These are phyloP conservation scores for Malus sieversii DNA, from an alignment of 306 rosid species.

Conservation along the genomic window DNA sequence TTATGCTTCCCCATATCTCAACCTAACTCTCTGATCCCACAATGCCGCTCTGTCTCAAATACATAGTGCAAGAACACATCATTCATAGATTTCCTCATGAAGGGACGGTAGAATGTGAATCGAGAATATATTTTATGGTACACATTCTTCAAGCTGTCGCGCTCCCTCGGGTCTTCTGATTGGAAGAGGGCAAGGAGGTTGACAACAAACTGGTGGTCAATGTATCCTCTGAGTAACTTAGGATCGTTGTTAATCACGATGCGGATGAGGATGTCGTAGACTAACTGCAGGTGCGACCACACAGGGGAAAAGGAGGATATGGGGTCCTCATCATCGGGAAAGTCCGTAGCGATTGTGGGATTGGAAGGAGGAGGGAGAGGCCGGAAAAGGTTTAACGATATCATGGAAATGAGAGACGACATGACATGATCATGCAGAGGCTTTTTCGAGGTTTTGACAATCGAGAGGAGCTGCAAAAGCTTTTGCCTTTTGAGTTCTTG, in stretches of 20 bases:
- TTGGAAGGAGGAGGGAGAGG: constrained; percentile 72
- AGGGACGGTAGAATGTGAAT: constrained; percentile 40
- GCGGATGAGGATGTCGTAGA: constrained; percentile 55
- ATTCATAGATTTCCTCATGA: constrained; percentile 76
- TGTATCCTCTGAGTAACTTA: constrained; percentile 22
- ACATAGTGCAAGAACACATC: constrained; percentile 54
- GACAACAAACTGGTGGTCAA: constrained; percentile 42
- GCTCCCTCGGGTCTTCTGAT: constrained; percentile 74
- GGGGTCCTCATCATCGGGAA: constrained; percentile 56
- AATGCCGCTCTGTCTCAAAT: constrained; percentile 55
- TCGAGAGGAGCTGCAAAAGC: constrained; percentile 44
- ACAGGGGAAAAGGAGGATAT: constrained; percentile 33
- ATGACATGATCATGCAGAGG: constrained; percentile 25
- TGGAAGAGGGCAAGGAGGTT: constrained; percentile 54
- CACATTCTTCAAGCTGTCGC: constrained; percentile 61
- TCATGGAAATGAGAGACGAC: constrained; percentile 45
- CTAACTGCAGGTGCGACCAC: constrained; percentile 65
- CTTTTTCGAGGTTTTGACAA: constrained; percentile 44
- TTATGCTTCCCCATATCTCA: constrained; percentile 88
- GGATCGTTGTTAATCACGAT: constrained; percentile 39
- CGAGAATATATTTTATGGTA: constrained; percentile 60
- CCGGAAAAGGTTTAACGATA: constrained; percentile 50
- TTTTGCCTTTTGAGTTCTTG: constrained; percentile 51
- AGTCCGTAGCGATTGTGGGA: constrained; percentile 17
- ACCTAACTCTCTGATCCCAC: constrained; percentile 72